Base-by-base conservation (phyloP, 306 rosid species). In the Oemleria cerasiformis region DNA sequence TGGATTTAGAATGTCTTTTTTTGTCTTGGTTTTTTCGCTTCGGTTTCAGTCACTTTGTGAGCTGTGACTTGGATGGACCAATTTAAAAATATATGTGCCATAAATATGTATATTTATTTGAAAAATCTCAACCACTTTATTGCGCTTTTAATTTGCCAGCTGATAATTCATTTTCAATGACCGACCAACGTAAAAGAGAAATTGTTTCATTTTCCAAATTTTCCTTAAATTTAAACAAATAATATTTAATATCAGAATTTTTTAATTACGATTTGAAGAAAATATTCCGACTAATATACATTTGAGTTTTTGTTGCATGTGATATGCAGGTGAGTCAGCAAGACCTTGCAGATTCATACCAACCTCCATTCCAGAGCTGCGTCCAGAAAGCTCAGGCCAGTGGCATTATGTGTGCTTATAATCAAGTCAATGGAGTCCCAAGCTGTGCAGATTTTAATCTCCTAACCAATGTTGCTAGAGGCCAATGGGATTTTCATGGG, bases 361-460 rank as follows among this genome's bases (percentile, higher is more conserved):
- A 91, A 71, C 97, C 99, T 13, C 97, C 99, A 15, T 94, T 94
- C 68, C 76, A 77, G 82, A 94, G 87, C 42, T 94, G 99, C 20
- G 67, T 94, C 34, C 58, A 79, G 84, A 19, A 86, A 59, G 99
- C 92, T 23, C 54, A 76, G 25, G 95, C 99, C 4, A 94, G 96
- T 61, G 97, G 97, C 44, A 82, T 94, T 71, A 91, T 94, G 99
- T 94, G 99, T 64, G 90, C 97, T 19, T 94, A 94, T 67, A 94
- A 94, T 39, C 89, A 84, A 0, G 89, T 94, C 4, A 94, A 94
- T 76, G 99, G 99, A 4, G 83, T 91, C 50, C 99, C 99, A 3
- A 91, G 76, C 81, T 94, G 97, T 57, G 97, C 97, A 0, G 92
- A 94, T 79, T 80, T 21, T 61, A 73, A 88, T 63, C 96, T 94